Evolutionary conservation across 2,329 filamentous ascomycete genomes (phyloP).

Genomic region (Hansfordia pulvinata): DNA sequence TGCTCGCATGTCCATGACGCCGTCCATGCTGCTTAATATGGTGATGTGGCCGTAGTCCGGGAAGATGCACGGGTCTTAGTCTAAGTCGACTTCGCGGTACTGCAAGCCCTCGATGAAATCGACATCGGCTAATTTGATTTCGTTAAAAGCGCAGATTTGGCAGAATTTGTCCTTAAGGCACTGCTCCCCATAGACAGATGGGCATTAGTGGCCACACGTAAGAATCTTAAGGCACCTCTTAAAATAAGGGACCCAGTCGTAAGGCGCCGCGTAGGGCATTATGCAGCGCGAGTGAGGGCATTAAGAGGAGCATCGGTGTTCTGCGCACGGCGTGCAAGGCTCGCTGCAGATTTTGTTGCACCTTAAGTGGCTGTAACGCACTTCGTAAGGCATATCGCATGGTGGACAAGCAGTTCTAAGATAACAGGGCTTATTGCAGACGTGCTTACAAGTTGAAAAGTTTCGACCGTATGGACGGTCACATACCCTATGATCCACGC

Average conservation of each 20-base stretch:
- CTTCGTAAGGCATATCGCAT: conserved; percentile 36
- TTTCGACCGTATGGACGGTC: conserved; percentile 30
- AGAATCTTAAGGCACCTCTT: conserved; percentile 39
- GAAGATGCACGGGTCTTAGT: conserved; percentile 48
- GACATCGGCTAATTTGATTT: conserved; percentile 31
- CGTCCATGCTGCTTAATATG: conserved; percentile 46
- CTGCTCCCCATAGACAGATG: conserved; percentile 48
- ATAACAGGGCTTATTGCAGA: conserved; percentile 39
- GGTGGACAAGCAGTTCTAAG: conserved; percentile 26
- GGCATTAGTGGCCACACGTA: conserved; percentile 48
- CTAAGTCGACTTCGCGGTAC: conserved; percentile 43
- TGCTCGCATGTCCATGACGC: conserved; percentile 37
- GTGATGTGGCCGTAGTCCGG: conserved; percentile 50
- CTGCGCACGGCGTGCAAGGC: conserved; percentile 47
- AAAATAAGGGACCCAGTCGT: conserved; percentile 52
- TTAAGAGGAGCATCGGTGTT: conserved; percentile 34
- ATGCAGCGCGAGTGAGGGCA: conserved; percentile 38
- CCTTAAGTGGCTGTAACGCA: conserved; percentile 39
- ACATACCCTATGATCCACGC: conserved; percentile 32
- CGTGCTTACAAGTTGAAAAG: conserved; percentile 42
- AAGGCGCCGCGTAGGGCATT: conserved; percentile 42
- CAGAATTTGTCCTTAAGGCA: conserved; percentile 42
- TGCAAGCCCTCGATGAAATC: conserved; percentile 40
- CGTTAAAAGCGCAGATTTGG: conserved; percentile 34
- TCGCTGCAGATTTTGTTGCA: conserved; percentile 44